phyloP scores from a whole-genome alignment of 176 grass and related monocot species.

The Carex littledalei region DNA sequence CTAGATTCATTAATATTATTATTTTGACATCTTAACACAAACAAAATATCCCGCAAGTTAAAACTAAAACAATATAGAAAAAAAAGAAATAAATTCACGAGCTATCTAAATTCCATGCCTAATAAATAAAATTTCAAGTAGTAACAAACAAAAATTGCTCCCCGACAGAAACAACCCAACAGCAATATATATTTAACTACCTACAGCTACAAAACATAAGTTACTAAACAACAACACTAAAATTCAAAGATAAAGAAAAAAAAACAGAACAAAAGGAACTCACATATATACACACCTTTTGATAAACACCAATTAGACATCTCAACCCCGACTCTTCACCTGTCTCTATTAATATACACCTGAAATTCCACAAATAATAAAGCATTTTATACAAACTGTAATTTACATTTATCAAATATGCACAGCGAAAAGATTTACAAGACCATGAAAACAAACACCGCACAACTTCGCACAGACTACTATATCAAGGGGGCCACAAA shows the following conservation, averaged over 20 bases:
- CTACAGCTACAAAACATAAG: conserved; percentile 23
- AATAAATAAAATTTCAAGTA: background rate
- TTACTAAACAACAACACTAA: background rate
- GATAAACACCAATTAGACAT: background rate
- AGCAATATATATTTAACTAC: conserved; percentile 20
- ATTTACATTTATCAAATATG: background rate
- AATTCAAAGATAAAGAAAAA: background rate
- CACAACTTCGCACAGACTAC: background rate
- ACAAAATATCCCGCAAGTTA: background rate
- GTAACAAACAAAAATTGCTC: conserved; percentile 14
- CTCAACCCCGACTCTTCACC: conserved; percentile 1
- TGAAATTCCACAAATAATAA: background rate
- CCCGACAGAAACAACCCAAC: conserved; percentile 17
- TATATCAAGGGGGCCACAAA: background rate
- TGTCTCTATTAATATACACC: conserved; percentile 26
- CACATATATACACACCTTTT: conserved; percentile 30
- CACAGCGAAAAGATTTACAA: background rate
- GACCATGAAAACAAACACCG: background rate
- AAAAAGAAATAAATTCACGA: background rate
- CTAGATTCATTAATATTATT: background rate
- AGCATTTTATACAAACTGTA: background rate
- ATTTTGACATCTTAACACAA: background rate
- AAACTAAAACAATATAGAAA: background rate
- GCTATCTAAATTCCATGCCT: background rate
- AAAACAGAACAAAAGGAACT: conserved; percentile 8